Base-by-base conservation (phyloP, 768 basidiomycete species). In the Collybia nuda region DNA sequence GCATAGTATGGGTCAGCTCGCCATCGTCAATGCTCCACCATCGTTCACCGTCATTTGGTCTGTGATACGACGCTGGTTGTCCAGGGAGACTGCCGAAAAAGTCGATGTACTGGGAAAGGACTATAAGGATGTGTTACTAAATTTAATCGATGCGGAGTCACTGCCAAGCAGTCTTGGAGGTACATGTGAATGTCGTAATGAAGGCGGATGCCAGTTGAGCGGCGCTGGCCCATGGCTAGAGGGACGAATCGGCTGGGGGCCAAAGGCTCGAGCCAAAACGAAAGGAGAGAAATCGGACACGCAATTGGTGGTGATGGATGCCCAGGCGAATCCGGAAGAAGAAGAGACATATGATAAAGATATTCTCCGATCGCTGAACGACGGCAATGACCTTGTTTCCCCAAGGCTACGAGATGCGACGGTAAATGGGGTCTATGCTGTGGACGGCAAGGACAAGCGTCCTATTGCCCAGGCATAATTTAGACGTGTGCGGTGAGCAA, bases 11-110 rank as follows among this genome's bases (percentile, higher is more conserved):
- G 86, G 86, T 1, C 81, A 86, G 61, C 67, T 89, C 24, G 78
- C 76, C 5, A 80, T 90, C 53, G 72, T 89, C 46, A 90, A 90
- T 53, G 86, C 88, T 1, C 88, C 88, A 2, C 71, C 80, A 3
- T 82, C 84, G 3, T 90, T 90, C 66, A 79, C 88, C 1, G 75
- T 79, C 22, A 88, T 90, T 51, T 90, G 88, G 88, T 68, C 71
- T 39, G 65, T 79, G 45, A 74, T 90, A 22, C 85, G 80, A 60
- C 84, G 79, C 2, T 89, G 88, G 88, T 68, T 90, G 46, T 75
- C 86, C 12, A 84, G 84, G 60, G 87, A 87, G 61, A 89, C 88
- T 0, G 76, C 71, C 1, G 79, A 76, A 29, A 90, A 90, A 62
- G 73, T 90, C 43, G 76, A 81, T 47, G 77, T 91, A 15, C 66